phyloP scores from a whole-genome alignment of 345 rosid species.

The Carallia pectinifolia region DNA sequence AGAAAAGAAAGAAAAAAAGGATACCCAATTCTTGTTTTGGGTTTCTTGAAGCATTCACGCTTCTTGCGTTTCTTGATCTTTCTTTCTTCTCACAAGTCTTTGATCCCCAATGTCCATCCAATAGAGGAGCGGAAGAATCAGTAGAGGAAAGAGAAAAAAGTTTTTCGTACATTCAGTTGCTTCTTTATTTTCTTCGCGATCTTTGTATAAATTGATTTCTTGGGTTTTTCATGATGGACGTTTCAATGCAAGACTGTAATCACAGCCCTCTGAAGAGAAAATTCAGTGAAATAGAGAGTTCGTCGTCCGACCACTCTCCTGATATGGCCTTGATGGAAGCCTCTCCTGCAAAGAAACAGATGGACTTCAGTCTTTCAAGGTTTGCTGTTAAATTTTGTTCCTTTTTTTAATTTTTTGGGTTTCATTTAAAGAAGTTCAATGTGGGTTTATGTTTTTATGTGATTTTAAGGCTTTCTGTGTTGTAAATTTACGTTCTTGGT shows the following conservation, averaged over 20 bases:
- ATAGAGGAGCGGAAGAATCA: too few relatives aligned
- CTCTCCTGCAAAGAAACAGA: neutral
- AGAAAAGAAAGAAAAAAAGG: too few relatives aligned
- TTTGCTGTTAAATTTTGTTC: conserved; percentile 9
- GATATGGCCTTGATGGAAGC: conserved; percentile 7
- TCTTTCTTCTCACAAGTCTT: neutral
- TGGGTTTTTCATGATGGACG: conserved; percentile 14
- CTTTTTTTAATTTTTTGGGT: neutral
- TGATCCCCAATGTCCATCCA: neutral
- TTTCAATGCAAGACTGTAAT: conserved; percentile 21
- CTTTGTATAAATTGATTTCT: neutral
- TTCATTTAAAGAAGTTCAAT: neutral
- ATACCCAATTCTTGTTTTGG: neutral
- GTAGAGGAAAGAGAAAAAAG: neutral
- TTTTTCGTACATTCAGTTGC: neutral
- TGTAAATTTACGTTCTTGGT: neutral
- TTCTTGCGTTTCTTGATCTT: conserved; percentile 1
- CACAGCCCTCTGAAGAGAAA: conserved; percentile 42
- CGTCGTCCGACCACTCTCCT: conserved; percentile 14
- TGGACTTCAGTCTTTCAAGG: conserved; percentile 45
- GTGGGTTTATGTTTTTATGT: conserved; percentile 5
- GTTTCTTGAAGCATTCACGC: conserved; percentile 17
- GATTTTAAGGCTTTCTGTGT: conserved; percentile 10
- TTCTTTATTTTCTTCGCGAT: neutral
- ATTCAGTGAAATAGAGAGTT: conserved; percentile 35